These are phyloP conservation scores for Bacidia gigantensis DNA, from an alignment of 495 filamentous ascomycete species.

Conservation along the genomic window DNA sequence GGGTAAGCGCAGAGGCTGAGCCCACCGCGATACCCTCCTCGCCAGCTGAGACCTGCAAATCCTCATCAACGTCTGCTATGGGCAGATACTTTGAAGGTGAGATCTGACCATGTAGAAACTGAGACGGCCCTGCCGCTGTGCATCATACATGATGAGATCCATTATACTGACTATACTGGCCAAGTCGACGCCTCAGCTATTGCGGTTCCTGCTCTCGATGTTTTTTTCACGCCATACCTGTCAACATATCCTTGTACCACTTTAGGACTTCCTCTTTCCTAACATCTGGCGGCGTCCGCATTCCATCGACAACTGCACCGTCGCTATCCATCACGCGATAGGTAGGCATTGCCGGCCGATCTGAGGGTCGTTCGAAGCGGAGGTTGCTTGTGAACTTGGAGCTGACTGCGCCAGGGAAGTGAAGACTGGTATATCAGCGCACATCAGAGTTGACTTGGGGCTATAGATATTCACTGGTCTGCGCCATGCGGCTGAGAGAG, in stretches of 20 bases:
- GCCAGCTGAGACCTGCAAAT: slow-evolving; percentile 59
- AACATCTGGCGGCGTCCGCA: slow-evolving; percentile 44
- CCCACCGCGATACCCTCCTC: slow-evolving; percentile 91
- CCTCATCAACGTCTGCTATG: background rate
- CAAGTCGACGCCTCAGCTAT: background rate
- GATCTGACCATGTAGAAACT: slow-evolving; percentile 82
- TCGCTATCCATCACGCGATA: slow-evolving; percentile 79
- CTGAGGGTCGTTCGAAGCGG: slow-evolving; percentile 55
- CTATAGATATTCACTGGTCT: slow-evolving; percentile 34
- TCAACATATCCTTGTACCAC: slow-evolving; percentile 55
- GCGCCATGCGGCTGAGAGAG: slow-evolving; percentile 59
- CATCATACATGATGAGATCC: slow-evolving; percentile 91
- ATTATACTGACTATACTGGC: slow-evolving; percentile 57
- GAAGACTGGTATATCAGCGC: slow-evolving; percentile 38
- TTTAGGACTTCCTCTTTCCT: slow-evolving; percentile 52
- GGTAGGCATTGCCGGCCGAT: slow-evolving; percentile 59
- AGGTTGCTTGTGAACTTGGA: slow-evolving; percentile 77
- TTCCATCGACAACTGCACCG: slow-evolving; percentile 62
- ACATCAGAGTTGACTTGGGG: slow-evolving; percentile 3
- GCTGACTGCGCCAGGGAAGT: slow-evolving; percentile 90
- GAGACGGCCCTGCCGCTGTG: slow-evolving; percentile 64
- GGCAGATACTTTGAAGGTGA: background rate
- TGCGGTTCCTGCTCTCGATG: background rate
- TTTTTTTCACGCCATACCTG: slow-evolving; percentile 29
- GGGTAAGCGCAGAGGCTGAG: slow-evolving; percentile 64